A percentile compares a stretch with the other conserved stretches of the same genome.
phyloP scores from a whole-genome alignment of 2,329 filamentous ascomycete species.

The Pseudogymnoascus sp. region DNA sequence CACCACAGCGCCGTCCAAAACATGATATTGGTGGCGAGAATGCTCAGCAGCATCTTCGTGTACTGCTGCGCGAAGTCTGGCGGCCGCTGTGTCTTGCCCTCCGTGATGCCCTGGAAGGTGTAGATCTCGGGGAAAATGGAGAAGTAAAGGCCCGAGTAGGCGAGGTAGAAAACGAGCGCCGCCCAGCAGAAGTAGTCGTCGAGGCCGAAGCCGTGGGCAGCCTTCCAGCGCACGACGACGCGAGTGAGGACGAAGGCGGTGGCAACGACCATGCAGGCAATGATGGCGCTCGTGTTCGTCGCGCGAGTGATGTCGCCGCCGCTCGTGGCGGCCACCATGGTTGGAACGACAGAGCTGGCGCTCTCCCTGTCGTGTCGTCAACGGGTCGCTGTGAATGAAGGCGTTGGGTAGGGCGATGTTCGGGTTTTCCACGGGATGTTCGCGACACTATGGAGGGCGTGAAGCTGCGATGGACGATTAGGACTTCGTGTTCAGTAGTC shows the following conservation, averaged over 20 bases:
- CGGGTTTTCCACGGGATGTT: neutral
- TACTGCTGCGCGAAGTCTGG: neutral
- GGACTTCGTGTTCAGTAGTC: neutral
- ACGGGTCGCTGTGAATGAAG: neutral
- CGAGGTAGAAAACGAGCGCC: neutral
- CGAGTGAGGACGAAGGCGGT: neutral
- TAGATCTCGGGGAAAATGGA: neutral
- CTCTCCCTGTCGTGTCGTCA: neutral
- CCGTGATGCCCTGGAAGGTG: neutral
- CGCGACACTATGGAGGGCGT: neutral
- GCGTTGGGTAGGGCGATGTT: neutral
- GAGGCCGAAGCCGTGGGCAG: neutral
- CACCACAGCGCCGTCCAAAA: neutral
- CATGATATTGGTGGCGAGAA: neutral
- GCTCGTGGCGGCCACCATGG: neutral
- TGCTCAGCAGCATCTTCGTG: neutral
- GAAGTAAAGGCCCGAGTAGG: neutral
- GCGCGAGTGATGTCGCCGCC: neutral
- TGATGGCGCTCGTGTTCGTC: neutral
- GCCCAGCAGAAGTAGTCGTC: neutral
- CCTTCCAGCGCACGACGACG: constrained; percentile 9
- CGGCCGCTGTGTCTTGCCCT: neutral
- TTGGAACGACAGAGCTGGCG: neutral
- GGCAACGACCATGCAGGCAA: neutral
- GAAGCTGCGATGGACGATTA: neutral